These are phyloP conservation scores for Phylloporus arenicola DNA, from an alignment of 768 basidiomycete species.

Conservation along the genomic window DNA sequence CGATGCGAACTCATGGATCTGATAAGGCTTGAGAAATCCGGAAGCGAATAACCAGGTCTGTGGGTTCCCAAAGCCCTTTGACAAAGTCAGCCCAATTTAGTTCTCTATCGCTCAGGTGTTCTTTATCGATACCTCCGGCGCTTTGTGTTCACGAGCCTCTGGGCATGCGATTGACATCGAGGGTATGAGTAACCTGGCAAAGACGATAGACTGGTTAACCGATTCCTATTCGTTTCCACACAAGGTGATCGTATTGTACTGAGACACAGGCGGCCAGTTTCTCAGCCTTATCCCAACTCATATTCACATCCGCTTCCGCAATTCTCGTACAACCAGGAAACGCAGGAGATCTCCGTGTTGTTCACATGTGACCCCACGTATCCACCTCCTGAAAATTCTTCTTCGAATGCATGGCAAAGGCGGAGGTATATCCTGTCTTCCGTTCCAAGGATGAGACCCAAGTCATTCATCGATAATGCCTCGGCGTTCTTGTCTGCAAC, in stretches of 20 bases:
- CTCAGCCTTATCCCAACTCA: constrained; percentile 70
- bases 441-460: constrained; percentile 63
- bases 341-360: constrained; percentile 53
- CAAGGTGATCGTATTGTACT: constrained; percentile 63
- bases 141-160: constrained; percentile 69
- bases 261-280: constrained; percentile 71
- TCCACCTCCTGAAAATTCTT: constrained; percentile 32
- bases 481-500: constrained; percentile 59
- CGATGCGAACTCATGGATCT: constrained; percentile 9
- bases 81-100: background rate
- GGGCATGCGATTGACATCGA: constrained; percentile 82
- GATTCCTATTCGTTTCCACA: background rate
- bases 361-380: constrained; percentile 65
- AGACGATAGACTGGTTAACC: constrained; percentile 3
- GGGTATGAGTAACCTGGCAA: constrained; percentile 36
- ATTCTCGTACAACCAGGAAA: constrained; percentile 53
- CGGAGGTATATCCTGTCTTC: constrained; percentile 60
- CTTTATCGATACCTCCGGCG: constrained; percentile 75
- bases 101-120: constrained; percentile 52
- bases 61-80: background rate
- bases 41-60: constrained; percentile 69
- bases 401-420: constrained; percentile 48
- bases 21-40: constrained; percentile 58
- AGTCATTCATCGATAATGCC: constrained; percentile 66
- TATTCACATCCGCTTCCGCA: constrained; percentile 73